These are phyloP conservation scores for Podospora anserina DNA, from an alignment of 495 filamentous ascomycete species.

Conservation along the genomic window DNA sequence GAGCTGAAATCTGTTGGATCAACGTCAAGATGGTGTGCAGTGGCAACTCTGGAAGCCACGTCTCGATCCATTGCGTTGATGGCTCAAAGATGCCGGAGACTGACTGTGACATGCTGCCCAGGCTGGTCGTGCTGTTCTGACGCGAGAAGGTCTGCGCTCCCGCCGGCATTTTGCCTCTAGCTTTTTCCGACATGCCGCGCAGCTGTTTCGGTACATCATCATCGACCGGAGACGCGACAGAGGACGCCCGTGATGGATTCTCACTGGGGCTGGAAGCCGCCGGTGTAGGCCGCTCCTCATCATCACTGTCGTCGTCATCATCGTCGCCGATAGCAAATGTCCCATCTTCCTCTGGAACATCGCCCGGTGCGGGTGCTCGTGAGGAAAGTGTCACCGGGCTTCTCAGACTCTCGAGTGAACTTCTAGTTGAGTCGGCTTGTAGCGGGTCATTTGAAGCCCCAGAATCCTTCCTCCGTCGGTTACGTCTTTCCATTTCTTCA, in stretches of 20 bases:
- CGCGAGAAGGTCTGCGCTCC: constrained; percentile 78
- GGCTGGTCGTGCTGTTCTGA: constrained; percentile 86
- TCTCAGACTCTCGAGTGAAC: constrained; percentile 69
- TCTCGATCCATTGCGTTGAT: constrained; percentile 79
- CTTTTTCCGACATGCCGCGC: constrained; percentile 98
- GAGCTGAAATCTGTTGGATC: constrained; percentile 59
- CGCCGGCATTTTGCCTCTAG: constrained; percentile 93
- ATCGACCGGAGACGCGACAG: constrained; percentile 56
- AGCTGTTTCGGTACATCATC: constrained; percentile 84
- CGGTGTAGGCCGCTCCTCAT: constrained; percentile 64
- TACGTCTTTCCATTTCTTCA: constrained; percentile 83
- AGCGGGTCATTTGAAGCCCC: constrained; percentile 44
- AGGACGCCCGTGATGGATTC: constrained; percentile 67
- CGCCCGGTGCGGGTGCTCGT: constrained; percentile 60
- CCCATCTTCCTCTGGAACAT: constrained; percentile 72
- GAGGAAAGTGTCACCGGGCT: constrained; percentile 56
- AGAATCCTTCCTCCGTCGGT: constrained; percentile 69
- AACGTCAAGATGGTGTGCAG: constrained; percentile 85
- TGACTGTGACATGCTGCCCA: constrained; percentile 58
- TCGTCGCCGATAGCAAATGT: constrained; percentile 85
- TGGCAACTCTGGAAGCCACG: constrained; percentile 88
- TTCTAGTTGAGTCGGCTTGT: constrained; percentile 49
- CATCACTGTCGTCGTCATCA: constrained; percentile 81
- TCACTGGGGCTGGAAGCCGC: constrained; percentile 68
- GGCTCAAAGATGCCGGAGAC: constrained; percentile 67